Conservation (phyloP, 1,139 yeast species). For the Wickerhamomyces sp. region DNA sequence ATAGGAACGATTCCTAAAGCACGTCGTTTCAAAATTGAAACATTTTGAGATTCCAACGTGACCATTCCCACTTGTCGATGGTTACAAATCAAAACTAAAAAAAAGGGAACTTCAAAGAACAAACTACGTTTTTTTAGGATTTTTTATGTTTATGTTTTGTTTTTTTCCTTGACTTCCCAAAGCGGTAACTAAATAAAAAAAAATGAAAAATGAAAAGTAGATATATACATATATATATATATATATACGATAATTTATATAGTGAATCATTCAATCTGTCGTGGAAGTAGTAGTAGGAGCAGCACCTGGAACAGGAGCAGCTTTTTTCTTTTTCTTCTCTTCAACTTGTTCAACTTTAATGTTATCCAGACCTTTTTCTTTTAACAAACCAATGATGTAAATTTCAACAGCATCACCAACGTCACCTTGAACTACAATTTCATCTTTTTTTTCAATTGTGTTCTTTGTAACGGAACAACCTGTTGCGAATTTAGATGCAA, state of each 20-base stretch:
- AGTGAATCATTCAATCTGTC: too few relatives aligned
- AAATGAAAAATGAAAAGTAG: too few relatives aligned
- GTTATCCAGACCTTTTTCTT: conserved; percentile 77
- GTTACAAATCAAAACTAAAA: too few relatives aligned
- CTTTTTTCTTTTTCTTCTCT: conserved; percentile 73
- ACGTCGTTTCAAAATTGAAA: background rate
- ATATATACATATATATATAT: too few relatives aligned
- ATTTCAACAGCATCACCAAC: conserved; percentile 88
- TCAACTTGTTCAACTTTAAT: conserved; percentile 85
- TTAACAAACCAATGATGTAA: conserved; percentile 63
- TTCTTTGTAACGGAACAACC: conserved; percentile 92
- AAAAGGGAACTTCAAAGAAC: too few relatives aligned
- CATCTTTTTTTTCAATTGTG: conserved; percentile 84
- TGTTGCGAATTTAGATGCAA: conserved; percentile 93
- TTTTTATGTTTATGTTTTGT: too few relatives aligned
- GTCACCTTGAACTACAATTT: conserved; percentile 91
- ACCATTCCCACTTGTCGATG: too few relatives aligned
- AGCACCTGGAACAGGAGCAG: conserved; percentile 10
- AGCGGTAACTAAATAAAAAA: too few relatives aligned
- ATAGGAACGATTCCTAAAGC: background rate
- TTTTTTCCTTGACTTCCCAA: too few relatives aligned
- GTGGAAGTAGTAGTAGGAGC: conserved; percentile 1
- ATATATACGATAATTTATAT: too few relatives aligned
- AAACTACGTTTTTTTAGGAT: too few relatives aligned
- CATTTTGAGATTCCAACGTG: background rate